A percentile compares a stretch with the other conserved stretches of the same genome.
Evolutionary conservation across 495 filamentous ascomycete species (phyloP).

Genomic region (Neurospora sp.): DNA sequence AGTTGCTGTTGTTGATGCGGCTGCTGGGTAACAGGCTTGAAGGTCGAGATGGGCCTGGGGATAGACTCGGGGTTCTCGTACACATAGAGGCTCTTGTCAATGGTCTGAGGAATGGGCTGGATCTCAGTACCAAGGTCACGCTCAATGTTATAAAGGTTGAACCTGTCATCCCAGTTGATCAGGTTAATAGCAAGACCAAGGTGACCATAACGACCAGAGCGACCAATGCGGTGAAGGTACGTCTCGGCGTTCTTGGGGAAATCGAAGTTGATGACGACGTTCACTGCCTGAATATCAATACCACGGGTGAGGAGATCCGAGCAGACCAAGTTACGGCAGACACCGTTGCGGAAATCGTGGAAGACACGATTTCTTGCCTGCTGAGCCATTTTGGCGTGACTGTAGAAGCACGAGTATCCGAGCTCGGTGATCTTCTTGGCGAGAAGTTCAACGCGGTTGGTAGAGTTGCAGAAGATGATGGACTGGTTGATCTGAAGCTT

Average conservation of each 20-base stretch:
- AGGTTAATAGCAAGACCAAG: slow-evolving; percentile 96
- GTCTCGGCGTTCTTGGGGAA: slow-evolving; percentile 99
- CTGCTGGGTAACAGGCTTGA: slow-evolving; percentile 22
- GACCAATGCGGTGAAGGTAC: slow-evolving; percentile 96
- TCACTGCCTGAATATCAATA: slow-evolving; percentile 99
- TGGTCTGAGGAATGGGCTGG: slow-evolving; percentile 81
- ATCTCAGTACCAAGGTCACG: slow-evolving; percentile 97
- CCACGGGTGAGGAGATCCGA: slow-evolving; percentile 95
- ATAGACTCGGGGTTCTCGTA: slow-evolving; percentile 95
- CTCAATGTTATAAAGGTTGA: slow-evolving; percentile 98
- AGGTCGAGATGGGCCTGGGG: slow-evolving; percentile 57
- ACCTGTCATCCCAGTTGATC: slow-evolving; percentile 98
- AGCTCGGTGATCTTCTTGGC: slow-evolving; percentile 99
- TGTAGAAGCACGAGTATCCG: slow-evolving; percentile 99
- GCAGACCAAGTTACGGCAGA: slow-evolving; percentile 95
- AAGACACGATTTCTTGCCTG: slow-evolving; percentile 95
- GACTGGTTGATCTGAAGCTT: slow-evolving; percentile 99
- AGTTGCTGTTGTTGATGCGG: slow-evolving; percentile 16
- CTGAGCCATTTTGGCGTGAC: slow-evolving; percentile 97
- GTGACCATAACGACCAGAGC: slow-evolving; percentile 94
- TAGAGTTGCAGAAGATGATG: slow-evolving; percentile 99
- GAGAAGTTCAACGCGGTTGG: slow-evolving; percentile 91
- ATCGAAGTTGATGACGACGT: slow-evolving; percentile 99
- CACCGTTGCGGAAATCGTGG: slow-evolving; percentile 96
- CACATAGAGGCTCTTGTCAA: slow-evolving; percentile 97